Conservation (phyloP, 2,329 filamentous ascomycete genomes). For the Diaporthe longicolla region DNA sequence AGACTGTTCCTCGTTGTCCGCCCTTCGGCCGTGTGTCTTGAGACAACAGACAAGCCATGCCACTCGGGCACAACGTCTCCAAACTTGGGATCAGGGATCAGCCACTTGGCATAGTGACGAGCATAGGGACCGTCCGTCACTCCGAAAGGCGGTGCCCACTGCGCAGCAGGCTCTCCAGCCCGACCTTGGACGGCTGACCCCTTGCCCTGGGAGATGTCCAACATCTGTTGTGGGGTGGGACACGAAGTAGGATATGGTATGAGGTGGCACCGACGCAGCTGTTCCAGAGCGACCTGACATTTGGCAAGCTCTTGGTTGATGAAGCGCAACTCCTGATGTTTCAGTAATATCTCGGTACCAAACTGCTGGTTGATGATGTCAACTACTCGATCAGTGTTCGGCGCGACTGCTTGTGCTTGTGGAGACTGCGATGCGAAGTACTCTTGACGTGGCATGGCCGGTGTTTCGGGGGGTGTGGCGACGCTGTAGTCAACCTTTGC, state of each 20-base stretch:
- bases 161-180: slow-evolving; percentile 75
- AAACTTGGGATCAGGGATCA: slow-evolving; percentile 89
- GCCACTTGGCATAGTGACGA: slow-evolving; percentile 95
- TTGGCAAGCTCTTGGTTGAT: slow-evolving; percentile 98
- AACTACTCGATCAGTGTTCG: slow-evolving; percentile 39
- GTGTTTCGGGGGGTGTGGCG: slow-evolving; percentile 46
- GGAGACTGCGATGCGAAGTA: slow-evolving; percentile 43
- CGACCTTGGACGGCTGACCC: slow-evolving; percentile 77
- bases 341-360: slow-evolving; percentile 90
- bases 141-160: slow-evolving; percentile 89
- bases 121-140: slow-evolving; percentile 94
- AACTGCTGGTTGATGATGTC: slow-evolving; percentile 82
- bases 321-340: slow-evolving; percentile 92
- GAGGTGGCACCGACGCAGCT: slow-evolving; percentile 90
- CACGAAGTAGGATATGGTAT: slow-evolving; percentile 87
- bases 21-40: slow-evolving; percentile 72
- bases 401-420: slow-evolving; percentile 52
- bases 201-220: slow-evolving; percentile 80
- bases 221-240: slow-evolving; percentile 75
- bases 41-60: slow-evolving; percentile 57
- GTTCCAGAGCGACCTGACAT: slow-evolving; percentile 93
- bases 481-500: slow-evolving; percentile 55
- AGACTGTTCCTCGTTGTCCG: slow-evolving; percentile 85
- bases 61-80: slow-evolving; percentile 74
- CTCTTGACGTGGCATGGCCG: slow-evolving; percentile 44